Evolutionary conservation across 75 land plant genomes (phyloP), one percentile per base, ranked within the genome.

Genomic region (Picea sitchensis): DNA sequence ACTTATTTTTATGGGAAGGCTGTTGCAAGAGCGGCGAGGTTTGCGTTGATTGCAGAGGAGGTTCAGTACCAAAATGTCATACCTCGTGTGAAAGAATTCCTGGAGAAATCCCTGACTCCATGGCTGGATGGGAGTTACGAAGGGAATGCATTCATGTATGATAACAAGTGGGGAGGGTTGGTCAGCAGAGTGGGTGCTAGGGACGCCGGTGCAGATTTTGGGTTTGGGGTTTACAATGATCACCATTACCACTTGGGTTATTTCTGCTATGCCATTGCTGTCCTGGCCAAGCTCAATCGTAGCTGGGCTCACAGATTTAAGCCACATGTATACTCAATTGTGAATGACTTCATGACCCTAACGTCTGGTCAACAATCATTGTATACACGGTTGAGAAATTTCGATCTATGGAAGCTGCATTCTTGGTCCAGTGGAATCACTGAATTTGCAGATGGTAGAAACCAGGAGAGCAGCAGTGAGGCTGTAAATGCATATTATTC

Each of bases 381-480:
- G n/a, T 93, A 88, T 18, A 79, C 99, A 2, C 80, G 92, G 54
- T 77, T 95, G 79, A 85, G 99, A 64, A 82, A 88, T 78, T 97
- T 97, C 58, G 99, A 97, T 68, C 41, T 86, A 58, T 97, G 91
- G 88, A 87, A 90, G 81, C 64, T 97, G 82, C 98, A 97, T 77
- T 97, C 99, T 30, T 97, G 99, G 99, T 95, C 98, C 31, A 89
- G 94, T 5, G 98, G 99, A 31, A 59, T 95, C 61, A 91, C 91
- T 2, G 98, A 95, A 63, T 97, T 94, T 61, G 90, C 87, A 11
- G 99, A 97, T 80, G 99, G 99, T 3, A 74, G 98, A 76, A 94
- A 97, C 81, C 98, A 97, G 77, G 98, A 97, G 91, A 95, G 96
- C 85, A 95, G 95, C 0, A 91, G 98, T 59, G 98, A 97, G 80